Evolutionary conservation across 805 yeast genomes (phyloP).

Genomic region (Candida boidinii): DNA sequence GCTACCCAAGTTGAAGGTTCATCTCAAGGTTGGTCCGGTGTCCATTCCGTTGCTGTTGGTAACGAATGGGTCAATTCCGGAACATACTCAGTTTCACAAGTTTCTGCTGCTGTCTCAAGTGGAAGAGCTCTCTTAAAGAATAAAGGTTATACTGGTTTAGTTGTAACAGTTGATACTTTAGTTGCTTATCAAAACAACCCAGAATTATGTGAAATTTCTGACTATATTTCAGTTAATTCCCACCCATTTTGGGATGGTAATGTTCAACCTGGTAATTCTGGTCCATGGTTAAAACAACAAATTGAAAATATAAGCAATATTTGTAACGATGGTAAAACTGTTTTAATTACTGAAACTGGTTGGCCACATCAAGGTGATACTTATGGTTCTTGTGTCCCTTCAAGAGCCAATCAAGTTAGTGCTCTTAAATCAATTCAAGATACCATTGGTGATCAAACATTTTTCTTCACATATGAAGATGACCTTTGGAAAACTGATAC

Average conservation of each 20-base stretch:
- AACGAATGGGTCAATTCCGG: slow-evolving; percentile 57
- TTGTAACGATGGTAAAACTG: slow-evolving; percentile 41
- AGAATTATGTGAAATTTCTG: slow-evolving; percentile 45
- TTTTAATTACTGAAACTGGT: slow-evolving; percentile 56
- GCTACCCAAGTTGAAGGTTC: slow-evolving; percentile 33
- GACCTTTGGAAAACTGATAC: slow-evolving; percentile 57
- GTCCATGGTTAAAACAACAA: slow-evolving; percentile 42
- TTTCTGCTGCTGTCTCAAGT: slow-evolving; percentile 34
- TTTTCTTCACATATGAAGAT: slow-evolving; percentile 54
- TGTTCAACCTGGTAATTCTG: slow-evolving; percentile 42
- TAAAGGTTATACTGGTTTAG: slow-evolving; percentile 42
- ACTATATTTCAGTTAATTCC: slow-evolving; percentile 57
- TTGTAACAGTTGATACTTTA: slow-evolving; percentile 58
- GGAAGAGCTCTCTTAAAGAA: slow-evolving; percentile 39
- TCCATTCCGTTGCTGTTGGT: slow-evolving; percentile 58
- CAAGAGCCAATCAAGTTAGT: slow-evolving; percentile 38
- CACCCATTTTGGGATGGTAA: slow-evolving; percentile 61
- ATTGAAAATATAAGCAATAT: slow-evolving; percentile 32
- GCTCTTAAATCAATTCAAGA: slow-evolving; percentile 44
- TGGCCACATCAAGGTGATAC: slow-evolving; percentile 60
- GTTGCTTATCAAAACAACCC: slow-evolving; percentile 50
- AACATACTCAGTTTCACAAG: slow-evolving; percentile 34
- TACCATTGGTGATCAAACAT: slow-evolving; percentile 36
- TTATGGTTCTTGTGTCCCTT: slow-evolving; percentile 49
- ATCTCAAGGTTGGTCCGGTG: slow-evolving; percentile 52